These are phyloP conservation scores for Oryza rufipogon DNA, from an alignment of 176 grass and related monocot genomes.

Conservation along the genomic window DNA sequence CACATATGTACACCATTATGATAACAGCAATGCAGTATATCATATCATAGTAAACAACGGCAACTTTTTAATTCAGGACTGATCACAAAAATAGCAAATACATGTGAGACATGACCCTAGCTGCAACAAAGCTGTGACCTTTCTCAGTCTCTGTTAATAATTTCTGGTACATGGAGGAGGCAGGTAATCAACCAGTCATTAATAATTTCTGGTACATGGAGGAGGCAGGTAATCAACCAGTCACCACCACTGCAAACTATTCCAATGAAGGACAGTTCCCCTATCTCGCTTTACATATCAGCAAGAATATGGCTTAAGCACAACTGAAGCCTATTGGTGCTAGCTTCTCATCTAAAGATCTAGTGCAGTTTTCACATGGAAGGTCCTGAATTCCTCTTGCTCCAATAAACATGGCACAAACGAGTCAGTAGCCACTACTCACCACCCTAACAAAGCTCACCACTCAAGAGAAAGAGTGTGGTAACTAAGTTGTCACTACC, in stretches of 20 bases:
- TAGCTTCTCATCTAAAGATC: not conserved
- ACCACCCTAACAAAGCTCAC: not conserved
- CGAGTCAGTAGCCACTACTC: not conserved
- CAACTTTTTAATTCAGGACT: not conserved
- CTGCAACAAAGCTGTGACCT: not conserved
- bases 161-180: not conserved
- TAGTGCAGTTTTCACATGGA: not conserved
- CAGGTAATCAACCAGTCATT: too few relatives aligned
- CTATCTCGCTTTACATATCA: not conserved
- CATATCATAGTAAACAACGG: not conserved
- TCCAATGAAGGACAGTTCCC: not conserved
- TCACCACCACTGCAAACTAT: not conserved
- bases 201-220: not conserved
- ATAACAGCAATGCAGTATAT: not conserved
- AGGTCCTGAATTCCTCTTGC: not conserved
- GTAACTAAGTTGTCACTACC: not conserved
- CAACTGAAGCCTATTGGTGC: not conserved
- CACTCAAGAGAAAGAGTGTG: not conserved
- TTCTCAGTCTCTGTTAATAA: too few relatives aligned
- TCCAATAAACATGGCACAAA: not conserved
- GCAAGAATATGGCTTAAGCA: not conserved
- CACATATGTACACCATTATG: not conserved
- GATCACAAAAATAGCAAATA: not conserved
- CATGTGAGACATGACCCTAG: not conserved
- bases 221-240: not conserved